A percentile compares a stretch with the other conserved stretches of the same genome.
phyloP scores from a whole-genome alignment of 1,284 basidiomycete genomes.

The Cutaneotrichosporon sp. region DNA sequence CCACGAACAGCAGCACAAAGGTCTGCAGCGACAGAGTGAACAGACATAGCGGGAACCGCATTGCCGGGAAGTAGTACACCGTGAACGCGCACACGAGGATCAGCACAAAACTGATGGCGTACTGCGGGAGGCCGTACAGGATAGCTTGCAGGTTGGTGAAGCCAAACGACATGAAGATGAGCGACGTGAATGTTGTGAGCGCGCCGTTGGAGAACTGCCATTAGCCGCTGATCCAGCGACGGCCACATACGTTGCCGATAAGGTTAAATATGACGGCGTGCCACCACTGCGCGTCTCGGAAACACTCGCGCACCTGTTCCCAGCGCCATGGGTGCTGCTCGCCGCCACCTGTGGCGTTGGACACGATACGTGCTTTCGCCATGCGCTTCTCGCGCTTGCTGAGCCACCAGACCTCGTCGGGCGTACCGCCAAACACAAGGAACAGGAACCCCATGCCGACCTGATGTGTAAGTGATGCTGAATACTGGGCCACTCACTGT shows the following conservation, averaged over 20 bases:
- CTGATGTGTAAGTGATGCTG: too few species aligned
- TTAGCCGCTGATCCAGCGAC: constrained; percentile 23
- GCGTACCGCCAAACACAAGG: constrained; percentile 23
- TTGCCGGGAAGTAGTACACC: constrained; percentile 14
- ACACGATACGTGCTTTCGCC: constrained; percentile 25
- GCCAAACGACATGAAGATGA: constrained; percentile 21
- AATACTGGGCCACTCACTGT: too few species aligned
- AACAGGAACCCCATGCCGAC: constrained; percentile 13
- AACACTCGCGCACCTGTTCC: constrained; percentile 27
- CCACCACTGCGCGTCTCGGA: constrained; percentile 27
- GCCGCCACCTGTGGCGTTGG: constrained; percentile 8
- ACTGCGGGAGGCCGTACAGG: constrained; percentile 22
- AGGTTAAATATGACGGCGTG: constrained; percentile 17
- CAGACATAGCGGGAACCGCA: constrained; percentile 24
- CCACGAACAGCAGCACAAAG: constrained; percentile 22
- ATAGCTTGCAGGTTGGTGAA: constrained; percentile 19
- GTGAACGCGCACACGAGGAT: constrained; percentile 6
- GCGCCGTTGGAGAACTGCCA: neutral
- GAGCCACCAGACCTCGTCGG: constrained; percentile 30
- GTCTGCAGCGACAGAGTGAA: constrained; percentile 9
- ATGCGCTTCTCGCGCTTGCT: constrained; percentile 25
- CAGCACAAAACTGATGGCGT: constrained; percentile 17
- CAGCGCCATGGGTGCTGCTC: constrained; percentile 28
- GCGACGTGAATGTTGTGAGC: constrained; percentile 19
- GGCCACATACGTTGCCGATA: constrained; percentile 17